Evolutionary conservation across 306 rosid species (phyloP).

Genomic region (Glycine soja): DNA sequence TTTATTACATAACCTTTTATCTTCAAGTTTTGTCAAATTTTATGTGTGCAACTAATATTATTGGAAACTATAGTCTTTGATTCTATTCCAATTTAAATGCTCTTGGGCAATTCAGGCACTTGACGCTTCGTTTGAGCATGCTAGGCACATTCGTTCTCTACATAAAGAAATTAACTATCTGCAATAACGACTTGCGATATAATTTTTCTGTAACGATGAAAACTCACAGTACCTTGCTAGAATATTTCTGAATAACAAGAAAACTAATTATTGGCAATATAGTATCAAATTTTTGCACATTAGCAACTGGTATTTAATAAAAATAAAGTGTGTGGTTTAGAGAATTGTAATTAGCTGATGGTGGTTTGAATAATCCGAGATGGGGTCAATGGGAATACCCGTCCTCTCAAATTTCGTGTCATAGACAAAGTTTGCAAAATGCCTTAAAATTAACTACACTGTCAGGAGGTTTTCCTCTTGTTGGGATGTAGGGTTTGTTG

Average conservation of each 20-base stretch:
- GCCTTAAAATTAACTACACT: slow-evolving; percentile 5
- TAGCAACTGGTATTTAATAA: background rate
- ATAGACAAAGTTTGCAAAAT: background rate
- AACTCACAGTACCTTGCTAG: background rate
- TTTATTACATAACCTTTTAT: background rate
- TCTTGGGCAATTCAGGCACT: background rate
- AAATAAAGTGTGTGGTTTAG: background rate
- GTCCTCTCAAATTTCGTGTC: background rate
- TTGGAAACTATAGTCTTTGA: background rate
- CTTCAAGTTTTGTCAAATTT: background rate
- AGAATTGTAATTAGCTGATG: slow-evolving; percentile 5
- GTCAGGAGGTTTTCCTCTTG: background rate
- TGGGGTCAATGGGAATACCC: slow-evolving; percentile 26
- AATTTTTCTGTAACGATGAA: background rate
- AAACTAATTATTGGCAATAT: background rate
- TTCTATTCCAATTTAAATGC: no score
- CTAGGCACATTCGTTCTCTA: background rate
- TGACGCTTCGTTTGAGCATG: background rate
- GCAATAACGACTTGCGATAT: background rate
- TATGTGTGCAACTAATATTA: background rate
- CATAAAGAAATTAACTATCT: background rate
- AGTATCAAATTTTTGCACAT: background rate
- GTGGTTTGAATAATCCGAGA: background rate
- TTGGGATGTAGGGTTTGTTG: no score
- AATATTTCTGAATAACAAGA: background rate